Conservation (phyloP, 768 basidiomycete species). For the Lactifluus echinatus region DNA sequence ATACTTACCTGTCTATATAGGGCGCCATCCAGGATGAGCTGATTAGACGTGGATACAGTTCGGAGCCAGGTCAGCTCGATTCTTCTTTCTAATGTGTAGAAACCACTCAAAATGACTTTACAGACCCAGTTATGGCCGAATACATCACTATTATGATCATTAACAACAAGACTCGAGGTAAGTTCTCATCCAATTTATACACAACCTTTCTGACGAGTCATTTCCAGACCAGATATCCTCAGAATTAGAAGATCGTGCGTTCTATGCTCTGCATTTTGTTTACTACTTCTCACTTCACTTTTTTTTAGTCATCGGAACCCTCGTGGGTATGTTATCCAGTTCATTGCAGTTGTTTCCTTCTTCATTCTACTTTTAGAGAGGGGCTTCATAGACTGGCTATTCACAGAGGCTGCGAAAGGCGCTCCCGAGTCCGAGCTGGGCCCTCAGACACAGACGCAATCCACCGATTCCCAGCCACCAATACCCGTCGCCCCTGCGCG, state of each 20-base stretch:
- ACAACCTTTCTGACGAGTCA: slow-evolving; percentile 7
- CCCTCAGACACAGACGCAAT: slow-evolving; percentile 24
- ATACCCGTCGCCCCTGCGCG: slow-evolving; percentile 21
- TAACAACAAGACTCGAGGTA: slow-evolving; percentile 78
- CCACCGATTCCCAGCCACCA: slow-evolving; percentile 27
- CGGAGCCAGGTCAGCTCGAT: slow-evolving; percentile 57
- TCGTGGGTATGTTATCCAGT: slow-evolving; percentile 50
- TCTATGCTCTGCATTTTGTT: background rate
- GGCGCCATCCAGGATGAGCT: slow-evolving; percentile 78
- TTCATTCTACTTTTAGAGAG: slow-evolving; percentile 40
- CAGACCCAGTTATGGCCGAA: slow-evolving; percentile 88
- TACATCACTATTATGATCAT: slow-evolving; percentile 95
- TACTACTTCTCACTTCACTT: background rate
- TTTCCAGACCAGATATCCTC: slow-evolving; percentile 71
- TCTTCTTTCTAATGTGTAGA: background rate
- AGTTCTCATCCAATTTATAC: slow-evolving; percentile 23
- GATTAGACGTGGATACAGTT: slow-evolving; percentile 60
- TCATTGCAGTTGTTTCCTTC: slow-evolving; percentile 12
- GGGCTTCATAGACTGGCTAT: slow-evolving; percentile 85
- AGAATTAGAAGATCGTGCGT: slow-evolving; percentile 74
- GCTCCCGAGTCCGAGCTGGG: slow-evolving; percentile 35
- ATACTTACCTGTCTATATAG: slow-evolving; percentile 31
- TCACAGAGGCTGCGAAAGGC: slow-evolving; percentile 68
- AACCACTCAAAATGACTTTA: background rate
- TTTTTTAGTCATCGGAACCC: slow-evolving; percentile 59